phyloP scores from a whole-genome alignment of 306 rosid species.

The Oemleria cerasiformis region DNA sequence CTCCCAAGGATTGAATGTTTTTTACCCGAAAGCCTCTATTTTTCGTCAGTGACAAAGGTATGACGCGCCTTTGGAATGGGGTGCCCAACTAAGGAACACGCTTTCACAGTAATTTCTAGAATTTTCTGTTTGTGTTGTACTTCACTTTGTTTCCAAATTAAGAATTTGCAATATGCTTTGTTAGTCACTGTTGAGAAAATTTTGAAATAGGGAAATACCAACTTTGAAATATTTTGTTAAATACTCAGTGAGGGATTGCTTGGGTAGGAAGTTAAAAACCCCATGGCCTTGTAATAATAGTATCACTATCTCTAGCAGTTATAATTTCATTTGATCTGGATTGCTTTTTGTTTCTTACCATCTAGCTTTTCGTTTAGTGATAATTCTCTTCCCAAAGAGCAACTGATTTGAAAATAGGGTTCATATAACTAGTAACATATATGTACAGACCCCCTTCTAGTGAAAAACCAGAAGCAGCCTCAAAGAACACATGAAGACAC shows the following conservation, averaged over 20 bases:
- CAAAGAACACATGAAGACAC: too few relatives aligned
- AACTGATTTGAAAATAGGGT: too few relatives aligned
- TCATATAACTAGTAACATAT: not conserved
- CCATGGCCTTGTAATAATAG: not conserved
- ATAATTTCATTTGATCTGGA: not conserved
- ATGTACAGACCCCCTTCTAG: not conserved
- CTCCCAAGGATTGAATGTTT: conserved; percentile 12
- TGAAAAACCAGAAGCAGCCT: not conserved
- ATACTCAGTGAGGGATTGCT: conserved; percentile 14
- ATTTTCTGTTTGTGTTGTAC: conserved; percentile 24
- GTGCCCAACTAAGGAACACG: conserved; percentile 21
- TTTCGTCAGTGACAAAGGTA: conserved; percentile 22
- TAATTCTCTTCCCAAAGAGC: too few relatives aligned
- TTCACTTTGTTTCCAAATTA: conserved; percentile 16
- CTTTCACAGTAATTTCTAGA: conserved; percentile 26
- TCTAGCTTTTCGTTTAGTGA: too few relatives aligned
- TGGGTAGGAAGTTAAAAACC: not conserved
- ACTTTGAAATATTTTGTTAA: conserved; percentile 14
- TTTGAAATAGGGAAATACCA: conserved; percentile 32
- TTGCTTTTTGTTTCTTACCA: too few relatives aligned
- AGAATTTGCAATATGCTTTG: conserved; percentile 22
- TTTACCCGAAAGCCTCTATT: conserved; percentile 7
- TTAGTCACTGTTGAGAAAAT: conserved; percentile 17
- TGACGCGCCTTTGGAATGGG: conserved; percentile 8
- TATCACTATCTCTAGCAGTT: not conserved